These are phyloP conservation scores for Staphylotrichum tortipilum DNA, from an alignment of 495 filamentous ascomycete species.

Conservation along the genomic window DNA sequence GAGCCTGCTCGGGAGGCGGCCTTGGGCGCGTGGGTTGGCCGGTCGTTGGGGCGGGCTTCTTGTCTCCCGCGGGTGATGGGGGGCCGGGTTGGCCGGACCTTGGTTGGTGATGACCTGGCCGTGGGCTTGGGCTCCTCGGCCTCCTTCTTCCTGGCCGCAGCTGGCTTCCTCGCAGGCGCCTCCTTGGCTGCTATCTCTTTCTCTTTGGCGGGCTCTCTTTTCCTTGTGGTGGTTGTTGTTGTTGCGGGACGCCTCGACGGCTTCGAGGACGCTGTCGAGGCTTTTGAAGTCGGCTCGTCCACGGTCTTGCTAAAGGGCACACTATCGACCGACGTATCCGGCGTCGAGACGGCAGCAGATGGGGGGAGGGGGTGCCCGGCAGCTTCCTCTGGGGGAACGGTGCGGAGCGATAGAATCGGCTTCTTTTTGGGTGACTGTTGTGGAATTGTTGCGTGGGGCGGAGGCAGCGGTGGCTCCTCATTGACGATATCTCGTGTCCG, in stretches of 20 bases:
- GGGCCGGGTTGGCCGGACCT: constrained; percentile 2
- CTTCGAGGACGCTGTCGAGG: background rate
- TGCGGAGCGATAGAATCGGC: constrained; percentile 12
- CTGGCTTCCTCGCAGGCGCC: no score
- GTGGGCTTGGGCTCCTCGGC: background rate
- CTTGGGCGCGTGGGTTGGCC: background rate
- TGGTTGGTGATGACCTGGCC: background rate
- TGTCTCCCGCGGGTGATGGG: constrained; percentile 8
- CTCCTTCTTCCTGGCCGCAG: background rate
- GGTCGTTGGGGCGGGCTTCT: constrained; percentile 3
- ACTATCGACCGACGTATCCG: constrained; percentile 10
- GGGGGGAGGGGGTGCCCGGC: constrained; percentile 9
- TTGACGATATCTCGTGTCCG: constrained; percentile 30
- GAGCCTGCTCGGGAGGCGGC: constrained; percentile 1
- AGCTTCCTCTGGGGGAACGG: constrained; percentile 16
- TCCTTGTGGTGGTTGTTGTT: background rate
- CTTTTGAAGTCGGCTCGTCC: background rate
- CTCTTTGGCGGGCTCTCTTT: background rate
- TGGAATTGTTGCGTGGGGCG: constrained; percentile 9
- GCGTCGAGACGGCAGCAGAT: constrained; percentile 14
- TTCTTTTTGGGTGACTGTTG: constrained; percentile 24
- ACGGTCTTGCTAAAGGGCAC: constrained; percentile 1
- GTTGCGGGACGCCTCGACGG: background rate
- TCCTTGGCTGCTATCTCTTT: background rate
- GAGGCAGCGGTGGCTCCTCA: constrained; percentile 12